Conservation (phyloP, 2,329 filamentous ascomycete species). For the Fusarium transvaalense region DNA sequence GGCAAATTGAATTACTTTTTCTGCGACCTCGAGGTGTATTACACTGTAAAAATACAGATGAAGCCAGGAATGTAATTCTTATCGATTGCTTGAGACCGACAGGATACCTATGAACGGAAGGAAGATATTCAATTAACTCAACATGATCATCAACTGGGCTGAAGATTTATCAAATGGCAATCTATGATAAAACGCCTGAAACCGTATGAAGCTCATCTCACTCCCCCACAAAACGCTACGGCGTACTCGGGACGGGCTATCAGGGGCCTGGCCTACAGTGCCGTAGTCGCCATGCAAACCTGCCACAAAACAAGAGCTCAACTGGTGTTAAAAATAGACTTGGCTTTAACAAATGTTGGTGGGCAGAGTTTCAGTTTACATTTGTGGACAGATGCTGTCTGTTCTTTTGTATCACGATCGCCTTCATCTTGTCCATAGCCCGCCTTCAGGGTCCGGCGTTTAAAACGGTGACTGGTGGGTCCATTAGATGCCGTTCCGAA, state of each 20-base stretch:
- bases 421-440: neutral
- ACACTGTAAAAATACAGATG: neutral
- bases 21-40: neutral
- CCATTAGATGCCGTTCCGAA: conserved; percentile 14
- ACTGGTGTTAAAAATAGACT: conserved; percentile 5
- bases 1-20: too few relatives aligned
- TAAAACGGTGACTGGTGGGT: conserved; percentile 28
- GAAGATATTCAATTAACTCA: neutral
- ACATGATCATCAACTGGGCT: neutral
- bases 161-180: neutral
- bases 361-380: neutral
- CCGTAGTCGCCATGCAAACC: conserved; percentile 7
- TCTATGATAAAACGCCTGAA: neutral
- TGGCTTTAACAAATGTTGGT: neutral
- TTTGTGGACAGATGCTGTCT: neutral
- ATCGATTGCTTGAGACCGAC: neutral
- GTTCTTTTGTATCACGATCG: conserved; percentile 3
- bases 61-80: neutral
- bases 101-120: too few relatives aligned
- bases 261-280: conserved; percentile 4
- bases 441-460: conserved; percentile 3
- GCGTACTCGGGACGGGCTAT: conserved; percentile 19
- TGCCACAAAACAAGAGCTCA: neutral
- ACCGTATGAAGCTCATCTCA: conserved; percentile 7
- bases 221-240: conserved; percentile 26